Evolutionary conservation across 2,329 filamentous ascomycete species (phyloP), one percentile per base, ranked within the genome.

Genomic region (Hypoxylon rubiginosum): DNA sequence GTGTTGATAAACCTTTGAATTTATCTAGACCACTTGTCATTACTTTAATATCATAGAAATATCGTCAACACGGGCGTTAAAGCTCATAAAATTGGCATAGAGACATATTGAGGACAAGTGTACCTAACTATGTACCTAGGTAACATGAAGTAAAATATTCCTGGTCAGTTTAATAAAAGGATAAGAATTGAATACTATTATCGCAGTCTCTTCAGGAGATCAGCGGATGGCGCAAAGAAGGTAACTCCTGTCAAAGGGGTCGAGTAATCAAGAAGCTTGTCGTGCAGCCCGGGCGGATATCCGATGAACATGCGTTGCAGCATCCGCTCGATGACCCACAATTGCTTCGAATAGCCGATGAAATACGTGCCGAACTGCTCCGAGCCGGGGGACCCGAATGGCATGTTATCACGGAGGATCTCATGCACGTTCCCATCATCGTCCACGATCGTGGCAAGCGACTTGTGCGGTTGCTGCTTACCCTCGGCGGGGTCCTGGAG

Each of bases 241-340:
- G 82, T 83, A 1, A 79, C 78, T 0, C 86, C 86, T 0, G 86
- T 88, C 57, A 85, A 54, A 1, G 86, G 76, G 34, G 52, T 83
- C 1, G 86, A 88, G 70, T 82, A 88, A 70, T 88, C 83, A 41
- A 89, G 76, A 7, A 88, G 79, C 0, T 81, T 80, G 76, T 89
- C 86, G 74, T 89, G 85, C 64, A 84, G 66, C 0, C 86, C 86
- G 0, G 81, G 80, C 1, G 86, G 86, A 55, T 82, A 71, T 0
- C 86, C 86, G 9, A 87, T 65, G 72, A 88, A 88, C 86, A 88
- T 88, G 2, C 83, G 79, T 67, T 86, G 77, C 69, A 88, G 70
- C 86, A 88, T 89, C 73, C 80, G 81, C 76, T 88, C 86, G 55
- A 85, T 82, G 0, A 88, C 86, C 85, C 85, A 88, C 9, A 88